phyloP scores from a whole-genome alignment of 768 basidiomycete species.

The Tulasnella sp. region DNA sequence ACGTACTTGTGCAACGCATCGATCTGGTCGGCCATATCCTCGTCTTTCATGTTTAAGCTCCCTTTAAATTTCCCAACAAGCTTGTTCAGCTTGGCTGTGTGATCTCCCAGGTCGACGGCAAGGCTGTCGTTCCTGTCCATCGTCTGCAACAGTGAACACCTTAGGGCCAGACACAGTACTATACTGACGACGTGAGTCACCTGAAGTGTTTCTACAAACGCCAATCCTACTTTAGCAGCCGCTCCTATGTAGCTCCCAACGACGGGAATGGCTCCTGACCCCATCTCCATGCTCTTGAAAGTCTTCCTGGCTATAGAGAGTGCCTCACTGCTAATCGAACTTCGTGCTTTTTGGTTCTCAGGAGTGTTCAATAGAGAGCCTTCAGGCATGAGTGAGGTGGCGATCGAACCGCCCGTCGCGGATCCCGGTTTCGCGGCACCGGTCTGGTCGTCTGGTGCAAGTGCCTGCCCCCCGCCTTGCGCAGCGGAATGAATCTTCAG shows the following conservation, averaged over 20 bases:
- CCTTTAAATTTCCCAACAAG: background rate
- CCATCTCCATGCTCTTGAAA: background rate
- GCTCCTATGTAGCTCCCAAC: background rate
- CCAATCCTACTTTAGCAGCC: background rate
- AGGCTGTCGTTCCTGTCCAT: background rate
- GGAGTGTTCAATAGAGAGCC: background rate
- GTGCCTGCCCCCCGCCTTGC: background rate
- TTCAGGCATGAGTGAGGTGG: background rate
- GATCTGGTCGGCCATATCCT: background rate
- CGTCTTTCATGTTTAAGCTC: background rate
- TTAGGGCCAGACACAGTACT: background rate
- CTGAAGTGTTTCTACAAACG: background rate
- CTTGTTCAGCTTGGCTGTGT: background rate
- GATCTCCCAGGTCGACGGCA: background rate
- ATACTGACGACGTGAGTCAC: background rate
- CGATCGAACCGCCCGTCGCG: background rate
- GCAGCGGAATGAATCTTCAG: background rate
- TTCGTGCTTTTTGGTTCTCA: background rate
- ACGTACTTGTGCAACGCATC: background rate
- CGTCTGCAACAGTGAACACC: background rate
- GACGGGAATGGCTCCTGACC: background rate
- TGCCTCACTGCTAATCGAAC: background rate
- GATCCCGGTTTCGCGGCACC: background rate
- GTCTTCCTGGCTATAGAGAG: background rate
- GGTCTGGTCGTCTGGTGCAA: background rate